Base-by-base conservation (phyloP, 768 basidiomycete species). In the Rubroboletus pulcherrimus region DNA sequence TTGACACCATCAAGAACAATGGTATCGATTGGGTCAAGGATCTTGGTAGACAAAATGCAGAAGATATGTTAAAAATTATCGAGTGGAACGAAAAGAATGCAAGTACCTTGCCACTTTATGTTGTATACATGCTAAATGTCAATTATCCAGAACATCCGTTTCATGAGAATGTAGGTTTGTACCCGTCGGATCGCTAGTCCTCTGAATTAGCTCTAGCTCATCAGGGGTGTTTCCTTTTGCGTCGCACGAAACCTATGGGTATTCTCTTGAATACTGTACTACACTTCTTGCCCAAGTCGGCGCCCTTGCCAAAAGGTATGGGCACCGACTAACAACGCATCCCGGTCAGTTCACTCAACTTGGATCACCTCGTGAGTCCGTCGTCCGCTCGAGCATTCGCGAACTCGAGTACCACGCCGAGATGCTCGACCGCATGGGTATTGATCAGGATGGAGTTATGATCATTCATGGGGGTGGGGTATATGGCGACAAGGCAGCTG, bases 171-270 rank as follows among this genome's bases (percentile, higher is more conserved):
- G 60, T 71, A 42, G 21, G 70, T 44, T 49, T 40, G 31, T n/a
- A 4, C 2, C 12, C 5, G 2, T 46, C 34, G 9, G 1, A 1
- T 5, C 29, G 15, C 42, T 19, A 3, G 11, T 37, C 21, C 11
- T 26, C 45, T 59, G 47, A 58, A 33, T 42, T 29, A 35, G 24
- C n/a, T 26, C 4, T 42, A 71, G 71, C 5, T 94, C 92, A 0
- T 93, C 91, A 8, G 91, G 93, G 60, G 86, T 97, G 82, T 96
- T 97, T 71, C 93, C 94, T 1, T 97, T 88, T 63, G 93, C 93
- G 0, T 89, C 89, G 1, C 95, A 98, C 61, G 77, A 73, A 17
- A 78, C 77, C 19, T 82, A 93, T 63, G 93, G 93, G 0, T 97
- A 98, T 69, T 80, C 84, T 15, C 78, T 98, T 26, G 80, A 82